Evolutionary conservation across 257 asterid species (phyloP).

Genomic region (Linaria vulgaris): DNA sequence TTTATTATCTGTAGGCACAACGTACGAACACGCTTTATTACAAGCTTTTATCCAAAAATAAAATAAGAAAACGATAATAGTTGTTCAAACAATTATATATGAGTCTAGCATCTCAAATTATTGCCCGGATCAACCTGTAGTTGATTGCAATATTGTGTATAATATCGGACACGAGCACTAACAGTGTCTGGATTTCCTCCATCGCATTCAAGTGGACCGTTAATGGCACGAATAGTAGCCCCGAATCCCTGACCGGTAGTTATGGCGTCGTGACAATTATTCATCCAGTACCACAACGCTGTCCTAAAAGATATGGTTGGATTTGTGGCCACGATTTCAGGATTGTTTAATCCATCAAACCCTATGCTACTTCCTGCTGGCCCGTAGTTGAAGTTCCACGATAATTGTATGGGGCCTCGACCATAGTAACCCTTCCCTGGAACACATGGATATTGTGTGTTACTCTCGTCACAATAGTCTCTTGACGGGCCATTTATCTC

Average conservation of each 20-base stretch:
- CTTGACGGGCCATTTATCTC: constrained; percentile 38
- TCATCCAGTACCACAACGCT: constrained; percentile 61
- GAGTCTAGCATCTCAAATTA: constrained; percentile 38
- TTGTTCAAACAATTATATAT: too few species aligned
- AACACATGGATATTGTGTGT: constrained; percentile 44
- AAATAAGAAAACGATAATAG: too few species aligned
- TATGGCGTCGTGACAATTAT: constrained; percentile 38
- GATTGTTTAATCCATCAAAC: constrained; percentile 44
- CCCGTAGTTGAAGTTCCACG: constrained; percentile 61
- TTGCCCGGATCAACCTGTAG: constrained; percentile 45
- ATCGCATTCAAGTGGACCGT: constrained; percentile 42
- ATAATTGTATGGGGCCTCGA: constrained; percentile 52
- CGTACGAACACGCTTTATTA: too few species aligned
- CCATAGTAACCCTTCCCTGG: constrained; percentile 41
- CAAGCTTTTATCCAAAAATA: too few species aligned
- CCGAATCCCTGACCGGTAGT: constrained; percentile 51
- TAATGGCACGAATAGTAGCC: constrained; percentile 46
- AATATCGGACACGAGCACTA: constrained; percentile 40
- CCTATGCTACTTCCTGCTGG: constrained; percentile 49
- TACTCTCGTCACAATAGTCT: constrained; percentile 43
- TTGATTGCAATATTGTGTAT: constrained; percentile 35
- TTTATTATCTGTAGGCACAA: too few species aligned
- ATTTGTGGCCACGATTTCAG: constrained; percentile 43
- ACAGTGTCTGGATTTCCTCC: constrained; percentile 40
- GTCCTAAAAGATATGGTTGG: constrained; percentile 41